Evolutionary conservation across 2,329 filamentous ascomycete genomes (phyloP).

Genomic region (Venturiaceae sp.): DNA sequence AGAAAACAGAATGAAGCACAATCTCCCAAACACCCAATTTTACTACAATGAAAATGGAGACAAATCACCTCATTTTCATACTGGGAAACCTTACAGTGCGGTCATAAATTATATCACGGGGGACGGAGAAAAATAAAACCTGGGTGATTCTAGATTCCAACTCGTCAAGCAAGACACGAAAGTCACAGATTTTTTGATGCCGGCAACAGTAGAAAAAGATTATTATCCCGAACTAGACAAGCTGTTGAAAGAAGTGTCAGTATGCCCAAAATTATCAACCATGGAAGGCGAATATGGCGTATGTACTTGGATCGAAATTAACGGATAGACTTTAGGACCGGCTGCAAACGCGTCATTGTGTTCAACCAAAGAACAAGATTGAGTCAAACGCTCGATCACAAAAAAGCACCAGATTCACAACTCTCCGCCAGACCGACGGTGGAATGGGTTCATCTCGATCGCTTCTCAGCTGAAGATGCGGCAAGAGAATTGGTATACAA

Average conservation of each 20-base stretch:
- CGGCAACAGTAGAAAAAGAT: slow-evolving; percentile 1
- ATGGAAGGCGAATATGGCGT: neutral
- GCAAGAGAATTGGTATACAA: neutral
- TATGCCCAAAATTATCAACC: slow-evolving; percentile 8
- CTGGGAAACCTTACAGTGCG: neutral
- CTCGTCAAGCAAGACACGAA: neutral
- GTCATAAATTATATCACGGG: slow-evolving; percentile 6
- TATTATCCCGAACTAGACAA: slow-evolving; percentile 15
- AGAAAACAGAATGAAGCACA: slow-evolving; percentile 3
- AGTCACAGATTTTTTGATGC: neutral
- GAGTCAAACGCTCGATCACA: slow-evolving; percentile 4
- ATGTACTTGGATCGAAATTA: neutral
- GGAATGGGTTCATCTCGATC: slow-evolving; percentile 2
- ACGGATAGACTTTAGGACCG: neutral
- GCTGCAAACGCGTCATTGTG: neutral
- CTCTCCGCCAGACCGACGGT: neutral
- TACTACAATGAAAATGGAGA: slow-evolving; percentile 1
- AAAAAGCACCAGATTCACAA: slow-evolving; percentile 1
- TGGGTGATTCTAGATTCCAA: slow-evolving; percentile 8
- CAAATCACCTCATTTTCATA: neutral
- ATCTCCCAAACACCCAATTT: neutral
- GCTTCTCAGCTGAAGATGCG: neutral
- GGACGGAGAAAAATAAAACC: slow-evolving; percentile 5
- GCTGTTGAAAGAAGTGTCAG: slow-evolving; percentile 26
- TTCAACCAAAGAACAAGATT: neutral